Base-by-base conservation (phyloP, 495 filamentous ascomycete genomes). In the Friedmanniomyces simplex region DNA sequence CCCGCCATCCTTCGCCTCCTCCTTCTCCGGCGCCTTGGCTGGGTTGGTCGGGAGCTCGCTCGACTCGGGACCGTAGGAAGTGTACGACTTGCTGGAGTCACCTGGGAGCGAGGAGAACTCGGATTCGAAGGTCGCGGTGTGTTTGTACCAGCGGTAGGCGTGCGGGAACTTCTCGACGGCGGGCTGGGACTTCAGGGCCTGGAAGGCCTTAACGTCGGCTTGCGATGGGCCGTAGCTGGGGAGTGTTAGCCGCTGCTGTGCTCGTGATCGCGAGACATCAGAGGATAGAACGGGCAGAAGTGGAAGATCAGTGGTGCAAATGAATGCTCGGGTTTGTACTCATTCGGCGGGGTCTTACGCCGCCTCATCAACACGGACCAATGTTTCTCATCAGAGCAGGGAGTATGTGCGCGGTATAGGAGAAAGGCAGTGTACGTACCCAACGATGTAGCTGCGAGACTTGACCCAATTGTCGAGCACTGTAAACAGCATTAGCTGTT, bases 291-390 rank as follows among this genome's bases (percentile, higher is more conserved):
- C 28, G 39, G 53, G 60, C 28, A 63, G 59, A 48, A n/a, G 53
- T 63, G 52, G 59, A 20, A 34, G 67, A 77, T 95, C 89, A 95
- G 89, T 88, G 80, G 71, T 86, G 87, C 88, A 85, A 81, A 73
- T 72, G 76, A 85, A 77, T 78, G 87, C 77, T 79, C 82, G 78
- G 80, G 76, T 82, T 78, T 91, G 24, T 41, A 89, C 79, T 91
- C 91, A 83, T 82, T 70, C 79, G 77, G 81, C 86, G 87, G 84
- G 85, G 86, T 94, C 89, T 95, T 95, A 89, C 89, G 79, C 84
- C 90, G 85, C 85, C 86, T 96, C 87, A 83, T 89, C 80, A 95
- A 95, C 90, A 96, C 90, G 90, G 91, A 95, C 91, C 88, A 94
- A 89, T 84, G 70, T 81, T 66, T 81, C 82, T 93, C 89, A 94